A percentile compares a stretch with the other conserved stretches of the same genome.
These are phyloP conservation scores for Claviceps fusiformis DNA, from an alignment of 2,329 filamentous ascomycete genomes.

Conservation along the genomic window DNA sequence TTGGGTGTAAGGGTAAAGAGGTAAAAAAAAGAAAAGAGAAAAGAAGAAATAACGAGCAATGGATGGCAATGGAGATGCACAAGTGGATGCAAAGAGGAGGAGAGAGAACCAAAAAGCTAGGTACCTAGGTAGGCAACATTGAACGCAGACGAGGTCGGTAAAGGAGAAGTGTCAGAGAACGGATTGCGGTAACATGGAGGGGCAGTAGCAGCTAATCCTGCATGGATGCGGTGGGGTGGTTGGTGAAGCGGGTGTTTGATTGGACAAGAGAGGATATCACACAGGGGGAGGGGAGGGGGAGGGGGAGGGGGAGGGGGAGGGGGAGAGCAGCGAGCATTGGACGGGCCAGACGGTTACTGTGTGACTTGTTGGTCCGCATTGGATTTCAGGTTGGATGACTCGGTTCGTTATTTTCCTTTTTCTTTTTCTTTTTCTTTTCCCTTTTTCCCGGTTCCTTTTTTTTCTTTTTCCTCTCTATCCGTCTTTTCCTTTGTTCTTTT, in stretches of 20 bases:
- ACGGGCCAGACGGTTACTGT: background rate
- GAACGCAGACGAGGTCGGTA: constrained; percentile 5
- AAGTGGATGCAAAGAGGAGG: background rate
- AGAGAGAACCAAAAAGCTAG: background rate
- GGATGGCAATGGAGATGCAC: background rate
- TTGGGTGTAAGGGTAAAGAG: background rate
- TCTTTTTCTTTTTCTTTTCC: too few species aligned
- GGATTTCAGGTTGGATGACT: background rate
- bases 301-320: too few species aligned
- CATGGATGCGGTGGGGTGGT: constrained; percentile 2
- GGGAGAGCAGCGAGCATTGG: too few species aligned
- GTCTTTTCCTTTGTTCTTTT: too few species aligned
- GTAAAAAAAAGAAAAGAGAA: background rate
- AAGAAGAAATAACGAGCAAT: background rate
- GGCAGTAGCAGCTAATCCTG: constrained; percentile 8
- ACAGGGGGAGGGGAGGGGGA: too few species aligned
- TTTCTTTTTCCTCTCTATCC: too few species aligned
- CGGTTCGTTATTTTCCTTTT: too few species aligned
- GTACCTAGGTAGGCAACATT: background rate
- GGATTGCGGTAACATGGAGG: constrained; percentile 22
- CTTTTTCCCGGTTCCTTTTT: too few species aligned
- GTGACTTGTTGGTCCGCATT: background rate
- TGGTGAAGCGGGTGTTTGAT: constrained; percentile 3
- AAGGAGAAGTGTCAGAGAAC: constrained; percentile 1
- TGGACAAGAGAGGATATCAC: background rate